phyloP scores from a whole-genome alignment of 208 protist genomes.

The Angomonas deanei region DNA sequence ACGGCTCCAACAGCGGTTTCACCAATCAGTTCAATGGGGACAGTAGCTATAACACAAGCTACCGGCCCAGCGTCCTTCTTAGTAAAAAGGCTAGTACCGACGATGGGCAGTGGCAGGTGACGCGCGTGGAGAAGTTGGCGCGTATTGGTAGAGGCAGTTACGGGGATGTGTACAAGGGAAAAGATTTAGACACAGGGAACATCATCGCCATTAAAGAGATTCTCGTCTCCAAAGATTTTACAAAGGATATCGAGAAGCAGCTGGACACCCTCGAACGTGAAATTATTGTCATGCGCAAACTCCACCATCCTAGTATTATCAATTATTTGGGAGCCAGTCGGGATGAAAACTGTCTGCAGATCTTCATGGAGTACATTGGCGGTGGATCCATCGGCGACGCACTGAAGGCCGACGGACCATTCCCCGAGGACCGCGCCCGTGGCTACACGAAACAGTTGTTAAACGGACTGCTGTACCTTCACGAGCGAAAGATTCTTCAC shows the following conservation, averaged over 20 bases:
- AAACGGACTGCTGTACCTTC: slow-evolving; percentile 85
- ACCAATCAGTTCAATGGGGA: not conserved
- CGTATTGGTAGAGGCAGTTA: slow-evolving; percentile 79
- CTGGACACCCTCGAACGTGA: slow-evolving; percentile 80
- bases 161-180: slow-evolving; percentile 76
- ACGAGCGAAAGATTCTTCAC: slow-evolving; percentile 79
- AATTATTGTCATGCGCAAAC: slow-evolving; percentile 88
- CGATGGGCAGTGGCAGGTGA: slow-evolving; percentile 22
- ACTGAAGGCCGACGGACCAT: slow-evolving; percentile 49
- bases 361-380: slow-evolving; percentile 91
- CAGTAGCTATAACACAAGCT: not conserved
- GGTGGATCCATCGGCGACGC: slow-evolving; percentile 74
- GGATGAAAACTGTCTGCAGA: slow-evolving; percentile 69
- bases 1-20: slow-evolving; percentile 10
- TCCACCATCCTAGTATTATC: slow-evolving; percentile 89
- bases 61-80: not conserved
- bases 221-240: slow-evolving; percentile 71
- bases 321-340: slow-evolving; percentile 77
- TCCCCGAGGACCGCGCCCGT: slow-evolving; percentile 60
- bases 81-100: not conserved
- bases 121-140: slow-evolving; percentile 31
- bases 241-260: slow-evolving; percentile 76
- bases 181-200: slow-evolving; percentile 68
- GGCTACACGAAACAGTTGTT: slow-evolving; percentile 84
- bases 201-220: slow-evolving; percentile 85